Evolutionary conservation across 192 early-diverging fungal genomes (phyloP).

Genomic region (Funneliformis mosseae): DNA sequence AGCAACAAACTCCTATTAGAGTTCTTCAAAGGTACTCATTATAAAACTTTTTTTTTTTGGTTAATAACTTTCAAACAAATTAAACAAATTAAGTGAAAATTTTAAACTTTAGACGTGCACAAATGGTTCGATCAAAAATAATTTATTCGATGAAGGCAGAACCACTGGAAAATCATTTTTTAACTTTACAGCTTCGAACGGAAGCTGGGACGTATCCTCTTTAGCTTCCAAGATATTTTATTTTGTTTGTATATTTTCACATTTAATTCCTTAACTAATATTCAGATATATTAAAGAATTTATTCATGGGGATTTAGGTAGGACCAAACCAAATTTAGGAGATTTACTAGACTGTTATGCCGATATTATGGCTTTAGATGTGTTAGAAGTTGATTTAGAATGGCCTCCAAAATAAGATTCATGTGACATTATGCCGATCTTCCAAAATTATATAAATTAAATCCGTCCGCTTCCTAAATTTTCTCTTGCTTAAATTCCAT

Average conservation of each 20-base stretch:
- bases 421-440: not conserved
- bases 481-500: too few species aligned
- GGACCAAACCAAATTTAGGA: constrained; percentile 76
- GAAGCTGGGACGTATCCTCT: constrained; percentile 80
- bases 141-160: constrained; percentile 54
- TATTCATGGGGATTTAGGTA: constrained; percentile 90
- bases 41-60: not conserved
- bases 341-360: constrained; percentile 63
- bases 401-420: constrained; percentile 67
- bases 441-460: too few species aligned
- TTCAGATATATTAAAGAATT: constrained; percentile 83
- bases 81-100: not conserved
- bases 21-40: constrained; percentile 65
- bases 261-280: not conserved
- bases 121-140: constrained; percentile 58
- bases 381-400: constrained; percentile 80
- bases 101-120: constrained; percentile 47
- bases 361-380: constrained; percentile 83
- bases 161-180: constrained; percentile 54
- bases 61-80: not conserved
- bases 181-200: constrained; percentile 71
- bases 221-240: not conserved
- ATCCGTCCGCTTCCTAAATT: too few species aligned
- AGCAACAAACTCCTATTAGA: constrained; percentile 73
- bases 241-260: not conserved